Base-by-base conservation (phyloP, 1,139 yeast species). In the Hansenula lynferdii region DNA sequence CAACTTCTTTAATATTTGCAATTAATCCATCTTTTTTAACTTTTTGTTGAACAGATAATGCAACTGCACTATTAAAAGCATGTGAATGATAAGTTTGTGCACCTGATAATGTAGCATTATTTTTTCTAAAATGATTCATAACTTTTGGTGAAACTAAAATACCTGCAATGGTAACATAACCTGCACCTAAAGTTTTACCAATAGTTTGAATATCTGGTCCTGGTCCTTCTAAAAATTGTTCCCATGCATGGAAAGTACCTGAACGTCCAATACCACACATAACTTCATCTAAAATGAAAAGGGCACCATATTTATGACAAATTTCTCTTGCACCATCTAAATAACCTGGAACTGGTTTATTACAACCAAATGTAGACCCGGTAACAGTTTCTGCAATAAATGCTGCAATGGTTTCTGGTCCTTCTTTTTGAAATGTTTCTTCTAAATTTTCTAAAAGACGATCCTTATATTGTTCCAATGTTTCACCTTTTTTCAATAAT, bases 221-320 rank as follows among this genome's bases (percentile, higher is more conserved):
- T 34, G 65, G 65, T 34, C 65, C 70, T 18, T 68, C 65, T 46
- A 68, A 56, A 60, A 64, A 75, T 43, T 65, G 67, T 44, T 74
- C 77, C 78, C 79, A 77, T 48, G 69, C 77, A 61, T 65, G 74
- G 53, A 61, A 67, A 44, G 62, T 56, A 41, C 76, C 76, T 52
- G 66, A 61, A 56, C 84, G 67, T 35, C 82, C 83, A 38, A 78
- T 67, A 37, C 84, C 84, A 57, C 82, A 77, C 83, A 77, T 77
- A 35, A 77, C 81, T 59, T 78, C 84, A 54, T 78, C 84, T 42
- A 76, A 61, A 62, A 73, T 68, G 57, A 78, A 65, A 39, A 78
- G 53, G 30, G 76, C 70, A 46, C 78, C 83, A 47, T 77, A 75
- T 56, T 77, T 78, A 60, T 72, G 70, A 53, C 80, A 72, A 28